phyloP scores from a whole-genome alignment of 1,284 basidiomycete genomes.

The Veloporphyrellus conicus region DNA sequence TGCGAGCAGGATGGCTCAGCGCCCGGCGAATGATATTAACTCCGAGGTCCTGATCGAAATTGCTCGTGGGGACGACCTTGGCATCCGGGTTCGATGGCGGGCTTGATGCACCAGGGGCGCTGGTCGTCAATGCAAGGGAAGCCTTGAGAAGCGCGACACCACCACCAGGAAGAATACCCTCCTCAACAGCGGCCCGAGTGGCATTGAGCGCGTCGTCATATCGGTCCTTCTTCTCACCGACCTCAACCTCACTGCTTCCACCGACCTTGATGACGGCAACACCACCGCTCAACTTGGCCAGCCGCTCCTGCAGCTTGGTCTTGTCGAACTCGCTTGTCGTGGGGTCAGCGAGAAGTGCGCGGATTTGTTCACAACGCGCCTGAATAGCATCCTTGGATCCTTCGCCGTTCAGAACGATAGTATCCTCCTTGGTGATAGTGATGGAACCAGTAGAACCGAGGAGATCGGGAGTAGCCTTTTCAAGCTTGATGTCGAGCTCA shows the following conservation, averaged over 20 bases:
- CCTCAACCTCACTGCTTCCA: conserved; percentile 91
- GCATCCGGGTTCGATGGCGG: conserved; percentile 51
- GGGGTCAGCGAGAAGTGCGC: conserved; percentile 76
- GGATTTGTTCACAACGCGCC: conserved; percentile 93
- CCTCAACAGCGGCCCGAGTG: conserved; percentile 95
- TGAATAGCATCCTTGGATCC: conserved; percentile 83
- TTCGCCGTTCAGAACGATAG: conserved; percentile 91
- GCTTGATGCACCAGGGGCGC: conserved; percentile 43
- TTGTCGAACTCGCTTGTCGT: conserved; percentile 93
- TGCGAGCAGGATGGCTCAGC: conserved; percentile 78
- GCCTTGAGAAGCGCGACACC: conserved; percentile 92
- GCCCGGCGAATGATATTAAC: conserved; percentile 91
- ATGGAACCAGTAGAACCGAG: conserved; percentile 90
- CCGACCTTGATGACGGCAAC: conserved; percentile 99
- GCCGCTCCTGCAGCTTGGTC: conserved; percentile 93
- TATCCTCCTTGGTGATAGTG: conserved; percentile 98
- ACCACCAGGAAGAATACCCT: conserved; percentile 96
- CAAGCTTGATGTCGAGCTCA: conserved; percentile 97
- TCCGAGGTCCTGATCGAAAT: conserved; percentile 98
- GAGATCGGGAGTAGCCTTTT: conserved; percentile 84
- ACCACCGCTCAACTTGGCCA: conserved; percentile 94
- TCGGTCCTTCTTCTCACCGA: conserved; percentile 98
- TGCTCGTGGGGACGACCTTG: conserved; percentile 69
- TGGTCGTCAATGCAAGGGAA: conserved; percentile 69
- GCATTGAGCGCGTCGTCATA: conserved; percentile 98